Evolutionary conservation across 257 asterid species (phyloP), one percentile per base, ranked within the genome.

Genomic region (Solanum sparsipilum): DNA sequence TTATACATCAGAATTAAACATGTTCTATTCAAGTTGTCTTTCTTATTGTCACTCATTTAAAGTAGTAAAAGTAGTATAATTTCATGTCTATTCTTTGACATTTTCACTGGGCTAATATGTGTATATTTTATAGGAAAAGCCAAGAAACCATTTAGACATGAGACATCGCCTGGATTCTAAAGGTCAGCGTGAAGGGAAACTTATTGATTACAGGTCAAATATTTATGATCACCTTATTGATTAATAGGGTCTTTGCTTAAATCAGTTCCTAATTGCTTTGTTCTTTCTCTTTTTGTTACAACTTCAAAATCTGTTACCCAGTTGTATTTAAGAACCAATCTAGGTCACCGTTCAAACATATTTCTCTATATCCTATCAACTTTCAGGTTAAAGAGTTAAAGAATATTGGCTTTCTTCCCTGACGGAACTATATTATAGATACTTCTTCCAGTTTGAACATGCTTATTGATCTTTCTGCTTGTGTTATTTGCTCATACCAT

Each of bases 141-240:
- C 99, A 63, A 94, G 98, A 93, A 96, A 97, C 89, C 99, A 97
- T 94, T 82, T 97, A 93, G 99, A 97, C 88, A 92, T 97, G 98
- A 92, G 99, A 89, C 95, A 96, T 88, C 98, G 98, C 67, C 91
- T 97, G 96, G 98, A 97, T 89, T 95, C 98, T 85, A 95, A 94
- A 92, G 99, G 99, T 90, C 99, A 96, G 93, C 98, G 99, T 86
- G 90, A 97, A 91, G 99, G 98, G 91, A 97, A 96, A 92, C 93
- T 97, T 79, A 97, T 97, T 83, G 98, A 97, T 92, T 97, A 97
- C 96, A 93, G 98, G 98, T 96, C 92, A 84, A 84, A 48, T n/a
- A 84, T 83, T 73, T 67, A 86, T 65, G 41, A 44, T 76, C 74
- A 72, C 88, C 90, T 38, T 86, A 86, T 25, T 58, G 71, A 46